Percentiles rank a stretch among this genome's conserved stretches.
These are phyloP conservation scores for Byssothecium circinans DNA, from an alignment of 2,329 filamentous ascomycete species.

Conservation along the genomic window DNA sequence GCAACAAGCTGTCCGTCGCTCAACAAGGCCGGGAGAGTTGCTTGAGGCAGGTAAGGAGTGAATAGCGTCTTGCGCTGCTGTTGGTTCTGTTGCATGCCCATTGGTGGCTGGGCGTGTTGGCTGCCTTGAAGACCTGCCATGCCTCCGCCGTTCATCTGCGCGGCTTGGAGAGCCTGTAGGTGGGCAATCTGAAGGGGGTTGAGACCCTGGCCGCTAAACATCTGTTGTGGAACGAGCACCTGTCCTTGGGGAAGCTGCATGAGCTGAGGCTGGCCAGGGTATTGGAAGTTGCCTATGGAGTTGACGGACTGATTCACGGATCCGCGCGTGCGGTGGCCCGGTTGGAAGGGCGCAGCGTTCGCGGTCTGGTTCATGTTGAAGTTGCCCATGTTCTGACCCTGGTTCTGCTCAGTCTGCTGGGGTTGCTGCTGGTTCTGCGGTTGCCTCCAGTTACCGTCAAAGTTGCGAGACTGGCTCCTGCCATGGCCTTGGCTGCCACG, in stretches of 20 bases:
- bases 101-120: conserved; percentile 69
- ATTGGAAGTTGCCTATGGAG: conserved; percentile 84
- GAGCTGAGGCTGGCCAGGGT: conserved; percentile 81
- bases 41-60: conserved; percentile 95
- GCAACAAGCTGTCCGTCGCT: conserved; percentile 92
- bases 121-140: conserved; percentile 65
- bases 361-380: conserved; percentile 72
- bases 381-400: conserved; percentile 58
- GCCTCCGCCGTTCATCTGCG: conserved; percentile 76
- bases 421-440: conserved; percentile 60
- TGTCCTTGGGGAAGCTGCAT: conserved; percentile 83
- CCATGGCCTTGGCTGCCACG: conserved; percentile 79
- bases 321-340: conserved; percentile 81
- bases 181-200: conserved; percentile 88
- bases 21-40: conserved; percentile 85
- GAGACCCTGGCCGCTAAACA: conserved; percentile 83
- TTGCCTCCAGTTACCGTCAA: conserved; percentile 97
- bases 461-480: conserved; percentile 85
- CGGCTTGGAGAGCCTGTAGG: conserved; percentile 88
- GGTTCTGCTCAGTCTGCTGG: conserved; percentile 51
- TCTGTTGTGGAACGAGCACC: conserved; percentile 78
- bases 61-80: conserved; percentile 98
- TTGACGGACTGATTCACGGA: conserved; percentile 85
- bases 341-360: conserved; percentile 78
- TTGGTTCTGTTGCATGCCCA: conserved; percentile 70